phyloP scores from a whole-genome alignment of 805 yeast species.

The Ogataea paraovalis region DNA sequence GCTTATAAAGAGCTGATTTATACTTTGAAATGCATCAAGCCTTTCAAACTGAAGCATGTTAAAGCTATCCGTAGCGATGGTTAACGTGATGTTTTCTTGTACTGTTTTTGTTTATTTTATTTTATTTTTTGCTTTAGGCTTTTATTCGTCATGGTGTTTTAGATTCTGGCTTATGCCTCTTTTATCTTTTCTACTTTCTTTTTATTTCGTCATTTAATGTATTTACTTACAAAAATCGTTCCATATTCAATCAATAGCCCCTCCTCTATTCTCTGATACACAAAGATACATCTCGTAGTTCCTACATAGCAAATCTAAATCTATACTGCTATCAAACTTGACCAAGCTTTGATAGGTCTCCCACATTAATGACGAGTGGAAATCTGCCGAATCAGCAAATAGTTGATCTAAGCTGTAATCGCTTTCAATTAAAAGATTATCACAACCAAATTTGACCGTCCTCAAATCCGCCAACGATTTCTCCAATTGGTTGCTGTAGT shows the following conservation, averaged over 20 bases:
- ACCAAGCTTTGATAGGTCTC: conserved; percentile 8
- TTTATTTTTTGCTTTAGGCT: too few relatives aligned
- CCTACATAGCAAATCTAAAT: conserved; percentile 4
- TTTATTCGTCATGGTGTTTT: too few relatives aligned
- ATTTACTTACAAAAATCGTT: background rate
- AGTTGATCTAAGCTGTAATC: conserved; percentile 38
- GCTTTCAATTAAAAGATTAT: conserved; percentile 45
- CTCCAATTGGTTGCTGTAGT: conserved; percentile 14
- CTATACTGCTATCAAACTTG: conserved; percentile 3
- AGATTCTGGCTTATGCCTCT: too few relatives aligned
- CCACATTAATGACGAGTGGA: conserved; percentile 10
- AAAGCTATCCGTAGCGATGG: background rate
- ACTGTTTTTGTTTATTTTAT: background rate
- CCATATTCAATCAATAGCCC: too few relatives aligned
- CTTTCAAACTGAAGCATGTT: conserved; percentile 13
- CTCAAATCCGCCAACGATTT: conserved; percentile 18
- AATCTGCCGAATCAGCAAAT: conserved; percentile 5
- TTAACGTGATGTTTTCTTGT: background rate
- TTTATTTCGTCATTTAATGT: too few relatives aligned
- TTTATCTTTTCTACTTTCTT: too few relatives aligned
- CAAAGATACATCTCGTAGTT: conserved; percentile 5
- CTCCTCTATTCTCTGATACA: background rate
- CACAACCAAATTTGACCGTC: conserved; percentile 19
- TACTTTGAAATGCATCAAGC: conserved; percentile 27
- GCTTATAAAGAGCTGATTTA: conserved; percentile 25